Conservation (phyloP, 2,329 filamentous ascomycete genomes). For the Penicillium sp. region DNA sequence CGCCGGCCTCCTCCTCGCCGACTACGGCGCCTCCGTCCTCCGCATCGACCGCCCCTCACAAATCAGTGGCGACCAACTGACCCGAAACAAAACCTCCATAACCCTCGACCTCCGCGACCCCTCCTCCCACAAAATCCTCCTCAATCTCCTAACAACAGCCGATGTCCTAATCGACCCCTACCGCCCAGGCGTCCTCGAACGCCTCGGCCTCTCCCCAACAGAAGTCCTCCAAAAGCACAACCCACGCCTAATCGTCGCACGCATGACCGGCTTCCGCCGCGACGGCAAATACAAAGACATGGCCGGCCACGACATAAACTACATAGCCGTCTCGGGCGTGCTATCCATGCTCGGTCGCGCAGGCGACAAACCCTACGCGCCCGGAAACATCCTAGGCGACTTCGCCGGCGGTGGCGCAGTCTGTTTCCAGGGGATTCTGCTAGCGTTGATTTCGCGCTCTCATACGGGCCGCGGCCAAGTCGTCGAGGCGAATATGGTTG, state of each 20-base stretch:
- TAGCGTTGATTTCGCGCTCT: conserved; percentile 68
- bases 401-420: conserved; percentile 85
- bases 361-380: conserved; percentile 68
- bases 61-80: conserved; percentile 66
- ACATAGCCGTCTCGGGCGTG: conserved; percentile 81
- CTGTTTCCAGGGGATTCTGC: conserved; percentile 74
- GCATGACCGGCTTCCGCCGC: conserved; percentile 85
- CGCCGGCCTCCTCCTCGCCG: conserved; percentile 80
- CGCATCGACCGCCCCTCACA: conserved; percentile 67
- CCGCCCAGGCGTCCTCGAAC: conserved; percentile 85
- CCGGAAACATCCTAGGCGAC: conserved; percentile 80
- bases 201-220: conserved; percentile 69
- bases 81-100: conserved; percentile 76
- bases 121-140: conserved; percentile 62
- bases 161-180: conserved; percentile 93
- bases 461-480: conserved; percentile 72
- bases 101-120: conserved; percentile 71
- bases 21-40: conserved; percentile 82
- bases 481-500: conserved; percentile 96
- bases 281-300: conserved; percentile 81
- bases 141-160: conserved; percentile 57
- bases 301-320: conserved; percentile 96
- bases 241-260: conserved; percentile 71
- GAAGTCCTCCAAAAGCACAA: conserved; percentile 64
- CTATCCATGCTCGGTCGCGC: conserved; percentile 70